Percentiles rank a stretch among this genome's conserved stretches.
Conservation (phyloP, 116 monocot genomes). For the Cymodocea nodosa region DNA sequence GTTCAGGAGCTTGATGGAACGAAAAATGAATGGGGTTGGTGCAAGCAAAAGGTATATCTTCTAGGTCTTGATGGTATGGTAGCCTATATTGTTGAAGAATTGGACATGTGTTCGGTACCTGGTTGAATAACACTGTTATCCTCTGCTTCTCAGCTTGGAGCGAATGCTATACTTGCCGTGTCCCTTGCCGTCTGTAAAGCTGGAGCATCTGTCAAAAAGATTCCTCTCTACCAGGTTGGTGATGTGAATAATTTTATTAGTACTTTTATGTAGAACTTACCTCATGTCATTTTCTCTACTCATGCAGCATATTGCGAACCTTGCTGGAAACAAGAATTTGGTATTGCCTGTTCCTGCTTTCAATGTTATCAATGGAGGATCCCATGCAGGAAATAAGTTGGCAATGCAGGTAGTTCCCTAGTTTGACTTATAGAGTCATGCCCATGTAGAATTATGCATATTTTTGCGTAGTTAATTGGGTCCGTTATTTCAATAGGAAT, state of each 20-base stretch:
- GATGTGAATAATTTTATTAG: too few relatives aligned
- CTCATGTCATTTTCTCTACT: slow-evolving; percentile 1
- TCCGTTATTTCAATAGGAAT: slow-evolving; percentile 34
- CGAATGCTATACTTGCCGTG: slow-evolving; percentile 92
- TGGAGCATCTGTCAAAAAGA: slow-evolving; percentile 74
- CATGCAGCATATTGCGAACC: slow-evolving; percentile 87
- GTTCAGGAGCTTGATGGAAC: slow-evolving; percentile 97
- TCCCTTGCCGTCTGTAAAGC: slow-evolving; percentile 97
- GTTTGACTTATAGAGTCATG: too few relatives aligned
- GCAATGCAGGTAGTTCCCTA: slow-evolving; percentile 65
- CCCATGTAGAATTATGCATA: too few relatives aligned
- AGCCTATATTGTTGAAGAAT: not conserved
- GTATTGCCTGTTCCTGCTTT: slow-evolving; percentile 96
- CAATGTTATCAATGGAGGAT: slow-evolving; percentile 97
- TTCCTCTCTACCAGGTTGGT: slow-evolving; percentile 78
- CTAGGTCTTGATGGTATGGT: too few relatives aligned
- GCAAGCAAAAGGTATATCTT: slow-evolving; percentile 79
- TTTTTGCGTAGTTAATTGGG: not conserved
- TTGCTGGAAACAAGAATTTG: slow-evolving; percentile 87
- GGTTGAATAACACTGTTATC: not conserved
- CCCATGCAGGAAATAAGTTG: slow-evolving; percentile 94
- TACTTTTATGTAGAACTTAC: too few relatives aligned
- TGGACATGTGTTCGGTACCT: too few relatives aligned
- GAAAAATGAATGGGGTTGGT: slow-evolving; percentile 95
- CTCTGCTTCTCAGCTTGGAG: slow-evolving; percentile 59